Conservation (phyloP, 108 stramenopile species). For the Cyclotella cryptica region DNA sequence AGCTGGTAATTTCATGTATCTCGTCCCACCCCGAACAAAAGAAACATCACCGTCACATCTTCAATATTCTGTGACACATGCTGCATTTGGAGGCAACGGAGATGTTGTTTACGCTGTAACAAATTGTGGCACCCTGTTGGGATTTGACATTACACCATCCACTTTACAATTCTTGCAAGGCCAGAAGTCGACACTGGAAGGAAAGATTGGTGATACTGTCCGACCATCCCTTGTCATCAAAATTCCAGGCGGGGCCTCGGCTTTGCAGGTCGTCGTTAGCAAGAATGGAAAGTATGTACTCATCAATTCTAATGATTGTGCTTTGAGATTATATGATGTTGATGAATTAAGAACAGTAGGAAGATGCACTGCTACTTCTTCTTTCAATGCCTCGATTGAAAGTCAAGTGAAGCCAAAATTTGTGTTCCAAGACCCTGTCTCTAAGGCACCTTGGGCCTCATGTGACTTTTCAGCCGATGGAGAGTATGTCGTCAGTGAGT, state of each 20-base stretch:
- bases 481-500: slow-evolving; percentile 77
- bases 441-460: slow-evolving; percentile 72
- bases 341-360: slow-evolving; percentile 56
- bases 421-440: slow-evolving; percentile 74
- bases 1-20: slow-evolving; percentile 25
- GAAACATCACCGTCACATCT: background rate
- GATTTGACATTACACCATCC: slow-evolving; percentile 49
- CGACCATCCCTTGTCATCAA: slow-evolving; percentile 23
- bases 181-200: background rate
- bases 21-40: slow-evolving; percentile 17
- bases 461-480: slow-evolving; percentile 82
- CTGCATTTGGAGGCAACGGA: slow-evolving; percentile 70
- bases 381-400: too few relatives aligned
- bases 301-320: slow-evolving; percentile 75
- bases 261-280: slow-evolving; percentile 67
- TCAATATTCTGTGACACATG: slow-evolving; percentile 58
- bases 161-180: slow-evolving; percentile 24
- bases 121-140: slow-evolving; percentile 56
- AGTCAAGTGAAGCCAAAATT: slow-evolving; percentile 47
- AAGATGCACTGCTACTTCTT: too few relatives aligned
- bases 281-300: slow-evolving; percentile 70
- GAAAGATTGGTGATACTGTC: background rate
- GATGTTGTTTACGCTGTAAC: slow-evolving; percentile 74
- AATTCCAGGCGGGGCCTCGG: slow-evolving; percentile 68
- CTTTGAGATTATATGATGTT: slow-evolving; percentile 68